Evolutionary conservation across 2,329 filamentous ascomycete species (phyloP).

Genomic region (Aspergillus hortae): DNA sequence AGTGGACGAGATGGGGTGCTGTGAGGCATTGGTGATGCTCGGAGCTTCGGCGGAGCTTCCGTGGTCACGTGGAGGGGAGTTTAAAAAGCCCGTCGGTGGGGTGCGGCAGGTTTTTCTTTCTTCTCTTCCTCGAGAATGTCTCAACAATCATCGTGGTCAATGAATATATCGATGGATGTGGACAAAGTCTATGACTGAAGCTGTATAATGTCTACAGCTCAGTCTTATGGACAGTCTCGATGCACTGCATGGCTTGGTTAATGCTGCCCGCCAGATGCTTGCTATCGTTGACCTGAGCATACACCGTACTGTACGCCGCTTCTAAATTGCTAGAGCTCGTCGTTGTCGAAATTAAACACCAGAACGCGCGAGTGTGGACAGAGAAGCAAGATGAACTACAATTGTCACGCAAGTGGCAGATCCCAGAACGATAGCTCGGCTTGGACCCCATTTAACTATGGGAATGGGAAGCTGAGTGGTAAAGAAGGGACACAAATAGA

Average conservation of each 20-base stretch:
- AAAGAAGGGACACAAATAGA: constrained; percentile 42
- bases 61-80: constrained; percentile 11
- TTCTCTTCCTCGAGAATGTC: constrained; percentile 3
- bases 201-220: constrained; percentile 7
- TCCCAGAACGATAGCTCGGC: constrained; percentile 37
- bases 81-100: constrained; percentile 13
- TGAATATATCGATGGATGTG: neutral
- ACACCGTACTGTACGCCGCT: constrained; percentile 24
- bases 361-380: constrained; percentile 57
- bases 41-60: constrained; percentile 7
- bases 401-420: constrained; percentile 24
- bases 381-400: constrained; percentile 52
- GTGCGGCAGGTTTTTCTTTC: constrained; percentile 1
- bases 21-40: neutral
- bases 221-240: no score
- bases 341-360: constrained; percentile 45
- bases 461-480: constrained; percentile 41
- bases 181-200: neutral
- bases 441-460: constrained; percentile 47
- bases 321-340: constrained; percentile 56
- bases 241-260: neutral
- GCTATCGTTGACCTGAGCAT: no score
- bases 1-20: neutral
- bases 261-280: neutral
- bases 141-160: neutral